Percentiles rank a stretch among this genome's conserved stretches.
These are phyloP conservation scores for Singerocomus inundabilis DNA, from an alignment of 1,284 basidiomycete genomes.

Conservation along the genomic window DNA sequence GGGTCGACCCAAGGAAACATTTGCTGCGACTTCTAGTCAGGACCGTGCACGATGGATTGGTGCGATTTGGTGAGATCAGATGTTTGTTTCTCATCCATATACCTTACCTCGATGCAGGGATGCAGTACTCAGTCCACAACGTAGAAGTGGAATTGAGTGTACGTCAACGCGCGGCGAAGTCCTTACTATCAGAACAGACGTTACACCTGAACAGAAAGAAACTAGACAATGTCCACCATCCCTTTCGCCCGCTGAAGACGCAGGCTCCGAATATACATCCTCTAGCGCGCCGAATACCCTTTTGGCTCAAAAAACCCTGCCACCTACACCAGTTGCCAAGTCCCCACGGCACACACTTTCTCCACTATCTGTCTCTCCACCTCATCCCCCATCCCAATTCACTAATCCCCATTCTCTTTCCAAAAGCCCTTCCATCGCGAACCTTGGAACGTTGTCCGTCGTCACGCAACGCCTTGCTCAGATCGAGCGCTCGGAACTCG, in stretches of 20 bases:
- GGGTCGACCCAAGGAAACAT: constrained; percentile 50
- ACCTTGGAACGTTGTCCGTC: constrained; percentile 49
- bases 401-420: constrained; percentile 31
- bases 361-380: constrained; percentile 28
- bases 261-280: constrained; percentile 30
- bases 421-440: constrained; percentile 51
- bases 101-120: constrained; percentile 46
- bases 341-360: constrained; percentile 16
- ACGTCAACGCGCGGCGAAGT: not conserved
- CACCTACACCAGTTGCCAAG: constrained; percentile 28
- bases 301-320: constrained; percentile 10
- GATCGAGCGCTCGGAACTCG: constrained; percentile 36
- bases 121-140: constrained; percentile 47
- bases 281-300: constrained; percentile 20
- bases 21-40: constrained; percentile 57
- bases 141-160: constrained; percentile 6
- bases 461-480: constrained; percentile 53
- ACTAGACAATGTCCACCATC: constrained; percentile 2
- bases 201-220: constrained; percentile 1
- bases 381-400: constrained; percentile 25
- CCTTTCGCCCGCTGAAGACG: constrained; percentile 17
- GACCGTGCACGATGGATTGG: constrained; percentile 71
- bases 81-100: not conserved
- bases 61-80: constrained; percentile 56
- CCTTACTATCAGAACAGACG: constrained; percentile 22